Evolutionary conservation across 257 asterid genomes (phyloP).

Genomic region (Fraxinus americana): DNA sequence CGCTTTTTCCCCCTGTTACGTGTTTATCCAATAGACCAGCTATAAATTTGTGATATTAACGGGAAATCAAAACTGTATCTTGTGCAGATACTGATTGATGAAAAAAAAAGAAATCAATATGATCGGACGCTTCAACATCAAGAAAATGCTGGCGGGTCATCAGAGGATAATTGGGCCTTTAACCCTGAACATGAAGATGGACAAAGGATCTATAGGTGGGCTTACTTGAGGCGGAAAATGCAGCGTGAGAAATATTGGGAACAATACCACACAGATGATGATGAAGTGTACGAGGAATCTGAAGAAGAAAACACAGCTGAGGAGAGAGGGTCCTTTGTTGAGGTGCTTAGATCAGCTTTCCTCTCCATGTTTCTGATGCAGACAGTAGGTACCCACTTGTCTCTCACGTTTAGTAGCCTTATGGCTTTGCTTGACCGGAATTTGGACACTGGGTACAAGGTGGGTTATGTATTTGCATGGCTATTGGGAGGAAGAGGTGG

Average conservation of each 20-base stretch:
- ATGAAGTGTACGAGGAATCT: conserved; percentile 38
- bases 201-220: conserved; percentile 68
- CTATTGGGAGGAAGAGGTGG: conserved; percentile 73
- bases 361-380: conserved; percentile 74
- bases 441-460: conserved; percentile 76
- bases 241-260: conserved; percentile 52
- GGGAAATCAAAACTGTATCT: conserved; percentile 1
- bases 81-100: conserved; percentile 67
- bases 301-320: conserved; percentile 38
- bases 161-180: conserved; percentile 43
- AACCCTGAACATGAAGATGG: conserved; percentile 52
- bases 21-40: conserved; percentile 2
- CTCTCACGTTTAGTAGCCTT: conserved; percentile 68
- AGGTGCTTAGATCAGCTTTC: conserved; percentile 70
- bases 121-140: conserved; percentile 55
- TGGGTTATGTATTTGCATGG: conserved; percentile 74
- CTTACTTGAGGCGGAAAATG: conserved; percentile 57
- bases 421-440: conserved; percentile 68
- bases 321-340: conserved; percentile 63
- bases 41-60: neutral
- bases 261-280: conserved; percentile 33
- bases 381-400: conserved; percentile 58
- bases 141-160: conserved; percentile 38
- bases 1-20: neutral
- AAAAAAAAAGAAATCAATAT: conserved; percentile 60